Evolutionary conservation across 352 stramenopile genomes (phyloP), one percentile per base, ranked within the genome.

Genomic region (Globisporangium perplexum): DNA sequence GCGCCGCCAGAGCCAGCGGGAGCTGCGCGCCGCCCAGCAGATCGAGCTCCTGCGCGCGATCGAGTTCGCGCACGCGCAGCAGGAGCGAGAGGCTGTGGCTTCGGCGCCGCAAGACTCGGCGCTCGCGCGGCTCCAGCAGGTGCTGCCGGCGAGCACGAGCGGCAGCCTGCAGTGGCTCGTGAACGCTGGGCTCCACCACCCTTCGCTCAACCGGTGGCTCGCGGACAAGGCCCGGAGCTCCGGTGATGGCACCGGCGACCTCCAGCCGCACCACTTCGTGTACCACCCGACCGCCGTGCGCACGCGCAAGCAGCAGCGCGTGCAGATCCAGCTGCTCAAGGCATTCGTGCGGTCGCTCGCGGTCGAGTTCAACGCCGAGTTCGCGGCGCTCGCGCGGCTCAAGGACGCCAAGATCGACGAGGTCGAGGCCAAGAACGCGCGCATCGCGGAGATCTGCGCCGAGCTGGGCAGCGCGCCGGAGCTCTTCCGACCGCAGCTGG

Each of bases 341-440:
- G 60, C 63, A 31, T 85, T 93, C 50, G 69, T 88, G 47, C 85
- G 89, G 14, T 66, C 78, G 7, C 59, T 96, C 15, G 57, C 83
- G 30, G 62, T 55, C 24, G 62, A 72, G 23, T 98, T 96, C 74
- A 98, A 98, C 60, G 57, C 60, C 36, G 77, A 93, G 47, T 96
- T 98, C 56, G 61, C 90, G 28, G 73, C 77, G 43, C 59, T 96
- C 1, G 56, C 68, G 26, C 66, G 64, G 23, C 69, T 85, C 12
- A 98, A 97, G 47, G 68, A 88, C 44, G 66, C 72, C 55, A 89
- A 85, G 1, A 76, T 96, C 38, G 84, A 92, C 31, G 76, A 93
- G 53, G 93, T 98, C 31, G 78, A 96, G 41, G 69, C 75, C 30
- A 95, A 95, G 60, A 96, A 96, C 52, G 70, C 77, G 23, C 83